A percentile compares a stretch with the other conserved stretches of the same genome.
Evolutionary conservation across 2,329 filamentous ascomycete genomes (phyloP).

Genomic region (Stagonosporopsis cucurbitacearum): DNA sequence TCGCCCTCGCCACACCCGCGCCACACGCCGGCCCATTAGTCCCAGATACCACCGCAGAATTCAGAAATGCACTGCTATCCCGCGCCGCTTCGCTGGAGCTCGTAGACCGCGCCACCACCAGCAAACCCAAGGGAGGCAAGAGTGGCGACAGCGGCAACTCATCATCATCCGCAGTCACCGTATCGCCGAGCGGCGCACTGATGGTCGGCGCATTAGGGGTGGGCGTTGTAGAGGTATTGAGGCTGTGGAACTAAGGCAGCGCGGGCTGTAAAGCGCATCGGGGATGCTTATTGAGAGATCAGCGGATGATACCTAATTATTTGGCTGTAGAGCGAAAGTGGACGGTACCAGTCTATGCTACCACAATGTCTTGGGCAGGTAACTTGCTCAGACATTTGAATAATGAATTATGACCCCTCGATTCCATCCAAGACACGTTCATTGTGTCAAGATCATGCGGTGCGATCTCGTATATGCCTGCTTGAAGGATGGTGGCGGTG

Average conservation of each 20-base stretch:
- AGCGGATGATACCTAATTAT: not conserved
- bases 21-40: conserved; percentile 21
- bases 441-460: not conserved
- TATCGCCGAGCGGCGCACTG: conserved; percentile 31
- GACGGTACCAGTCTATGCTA: too few relatives aligned
- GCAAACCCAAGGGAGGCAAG: conserved; percentile 17
- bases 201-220: conserved; percentile 36
- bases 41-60: conserved; percentile 19
- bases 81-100: conserved; percentile 25
- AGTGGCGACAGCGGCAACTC: conserved; percentile 19
- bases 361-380: not conserved
- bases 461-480: not conserved
- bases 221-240: conserved; percentile 32
- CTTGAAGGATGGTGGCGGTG: not conserved
- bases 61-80: conserved; percentile 13
- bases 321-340: too few relatives aligned
- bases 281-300: not conserved
- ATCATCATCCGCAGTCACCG: conserved; percentile 24
- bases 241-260: conserved; percentile 28
- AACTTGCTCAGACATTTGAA: not conserved
- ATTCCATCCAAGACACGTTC: not conserved
- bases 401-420: not conserved
- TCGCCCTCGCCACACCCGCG: conserved; percentile 39
- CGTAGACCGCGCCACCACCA: conserved; percentile 24
- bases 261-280: not conserved